Evolutionary conservation across 805 yeast species (phyloP).

Genomic region (Hemisphaericaspora nanyangensis): DNA sequence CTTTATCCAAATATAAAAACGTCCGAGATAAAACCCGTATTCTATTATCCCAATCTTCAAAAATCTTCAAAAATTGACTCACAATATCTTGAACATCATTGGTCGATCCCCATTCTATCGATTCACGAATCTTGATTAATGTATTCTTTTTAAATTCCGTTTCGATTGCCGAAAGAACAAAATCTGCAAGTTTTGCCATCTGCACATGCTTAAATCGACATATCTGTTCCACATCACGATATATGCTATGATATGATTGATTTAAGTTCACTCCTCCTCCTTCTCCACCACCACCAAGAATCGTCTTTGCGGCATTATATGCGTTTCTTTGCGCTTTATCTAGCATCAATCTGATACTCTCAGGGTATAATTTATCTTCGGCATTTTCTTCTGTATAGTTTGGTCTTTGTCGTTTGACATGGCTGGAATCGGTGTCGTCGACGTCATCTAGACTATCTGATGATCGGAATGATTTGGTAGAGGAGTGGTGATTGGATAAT

Average conservation of each 20-base stretch:
- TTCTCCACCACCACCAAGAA: slow-evolving; percentile 14
- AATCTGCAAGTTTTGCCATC: slow-evolving; percentile 23
- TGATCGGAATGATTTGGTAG: neutral
- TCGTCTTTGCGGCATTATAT: slow-evolving; percentile 14
- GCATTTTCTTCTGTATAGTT: too few species aligned
- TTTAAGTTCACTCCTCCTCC: too few species aligned
- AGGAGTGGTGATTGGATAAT: too few species aligned
- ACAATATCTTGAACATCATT: neutral
- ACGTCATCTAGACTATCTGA: slow-evolving; percentile 1
- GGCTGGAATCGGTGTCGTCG: slow-evolving; percentile 3
- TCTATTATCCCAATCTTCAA: slow-evolving; percentile 21
- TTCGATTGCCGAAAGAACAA: slow-evolving; percentile 9
- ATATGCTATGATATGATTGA: slow-evolving; percentile 22
- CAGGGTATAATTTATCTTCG: neutral
- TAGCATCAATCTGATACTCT: slow-evolving; percentile 2
- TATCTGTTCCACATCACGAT: slow-evolving; percentile 26
- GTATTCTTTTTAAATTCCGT: too few species aligned
- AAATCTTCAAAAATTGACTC: slow-evolving; percentile 12
- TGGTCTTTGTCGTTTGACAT: slow-evolving; percentile 17
- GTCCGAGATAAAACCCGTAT: slow-evolving; percentile 23
- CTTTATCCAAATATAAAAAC: slow-evolving; percentile 33
- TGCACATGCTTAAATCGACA: slow-evolving; percentile 31
- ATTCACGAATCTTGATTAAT: too few species aligned
- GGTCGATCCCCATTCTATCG: too few species aligned
- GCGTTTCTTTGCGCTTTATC: slow-evolving; percentile 8